Evolutionary conservation across 495 filamentous ascomycete genomes (phyloP), one percentile per base, ranked within the genome.

Genomic region (Penicillium verhagenii): DNA sequence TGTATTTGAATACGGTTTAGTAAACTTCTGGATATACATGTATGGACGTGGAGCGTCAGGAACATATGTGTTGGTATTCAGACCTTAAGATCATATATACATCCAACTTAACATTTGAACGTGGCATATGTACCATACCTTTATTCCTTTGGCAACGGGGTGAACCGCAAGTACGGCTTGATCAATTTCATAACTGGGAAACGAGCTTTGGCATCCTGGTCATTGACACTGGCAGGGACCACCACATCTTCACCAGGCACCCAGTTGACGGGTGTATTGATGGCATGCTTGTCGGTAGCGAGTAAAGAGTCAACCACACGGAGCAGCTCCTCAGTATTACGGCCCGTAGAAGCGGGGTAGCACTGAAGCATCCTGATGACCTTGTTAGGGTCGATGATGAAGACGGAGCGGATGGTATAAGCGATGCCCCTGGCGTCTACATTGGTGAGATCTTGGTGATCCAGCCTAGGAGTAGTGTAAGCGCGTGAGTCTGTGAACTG

Each of bases 371-470:
- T 28, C 18, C 47, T 28, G 47, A 49, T 49, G 47, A 35, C 31
- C 47, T 49, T 49, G 18, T 49, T 49, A 18, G 47, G 47, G 16
- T 49, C 47, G 47, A 49, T 49, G 28, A 49, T 49, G 47, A 49
- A 49, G 31, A 49, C 47, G 29, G 47, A 49, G 16, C 47, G 47
- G 20, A 49, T 49, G 47, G 47, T 49, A 29, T 49, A 49, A 18
- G 47, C 47, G 9, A 49, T 49, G 35, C 47, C 47, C 13, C 47
- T 31, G 47, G 47, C 29, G 20, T 49, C 47, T 18, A 49, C 47
- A 49, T 49, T 49, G 33, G 33, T 35, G 14, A 14, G 14, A 35
- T 35, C 33, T 35, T 35, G 33, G 33, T 35, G 14, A 35, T 35
- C 33, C 33, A 35, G 16, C 33, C 33, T 35, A 35, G 9, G 31